These are phyloP conservation scores for Epipyxis sp. DNA, from an alignment of 108 stramenopile species.

Conservation along the genomic window DNA sequence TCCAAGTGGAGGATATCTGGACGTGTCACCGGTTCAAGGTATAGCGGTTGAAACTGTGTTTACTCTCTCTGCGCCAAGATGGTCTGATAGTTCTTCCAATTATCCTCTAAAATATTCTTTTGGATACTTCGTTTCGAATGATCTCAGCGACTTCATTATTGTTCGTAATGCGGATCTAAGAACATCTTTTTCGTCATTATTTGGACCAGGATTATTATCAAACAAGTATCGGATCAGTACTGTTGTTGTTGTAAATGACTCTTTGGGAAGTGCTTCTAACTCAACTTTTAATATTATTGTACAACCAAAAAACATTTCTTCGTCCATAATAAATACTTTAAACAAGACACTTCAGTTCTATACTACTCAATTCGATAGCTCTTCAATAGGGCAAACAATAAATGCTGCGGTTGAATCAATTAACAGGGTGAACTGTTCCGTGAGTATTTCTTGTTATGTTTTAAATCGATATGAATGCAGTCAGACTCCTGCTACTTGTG, in stretches of 20 bases:
- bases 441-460: neutral
- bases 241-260: neutral
- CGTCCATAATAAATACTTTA: neutral
- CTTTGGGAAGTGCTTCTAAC: neutral
- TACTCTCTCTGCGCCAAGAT: neutral
- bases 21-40: neutral
- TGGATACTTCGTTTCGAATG: no score
- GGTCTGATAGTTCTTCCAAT: neutral
- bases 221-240: neutral
- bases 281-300: neutral
- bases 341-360: neutral
- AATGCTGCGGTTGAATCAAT: neutral
- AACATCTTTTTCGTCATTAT: neutral
- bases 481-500: neutral
- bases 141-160: no score
- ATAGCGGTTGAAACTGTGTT: neutral
- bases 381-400: neutral
- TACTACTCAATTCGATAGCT: neutral
- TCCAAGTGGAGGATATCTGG: neutral
- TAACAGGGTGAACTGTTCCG: slow-evolving; percentile 20
- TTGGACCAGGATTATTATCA: neutral
- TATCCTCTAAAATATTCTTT: neutral
- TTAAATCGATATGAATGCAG: slow-evolving; percentile 17
- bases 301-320: neutral
- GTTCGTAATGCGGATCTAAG: neutral